Conservation (phyloP, 2,329 filamentous ascomycete species). For the Chalaropsis ovoidea region DNA sequence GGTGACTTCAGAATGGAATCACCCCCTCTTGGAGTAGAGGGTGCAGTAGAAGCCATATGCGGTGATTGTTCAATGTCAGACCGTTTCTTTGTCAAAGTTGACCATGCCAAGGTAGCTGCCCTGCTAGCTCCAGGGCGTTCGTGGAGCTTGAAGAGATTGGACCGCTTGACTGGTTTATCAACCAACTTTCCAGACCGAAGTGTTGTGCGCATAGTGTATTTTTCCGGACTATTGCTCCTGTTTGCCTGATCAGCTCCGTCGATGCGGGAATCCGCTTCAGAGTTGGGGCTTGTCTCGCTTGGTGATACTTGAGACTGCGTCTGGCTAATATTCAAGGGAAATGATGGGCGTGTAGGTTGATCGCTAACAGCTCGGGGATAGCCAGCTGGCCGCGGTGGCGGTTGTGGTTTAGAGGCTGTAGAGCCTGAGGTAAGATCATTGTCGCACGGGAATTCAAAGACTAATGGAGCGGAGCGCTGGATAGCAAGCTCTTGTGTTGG, state of each 20-base stretch:
- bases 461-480: background rate
- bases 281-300: background rate
- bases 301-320: background rate
- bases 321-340: background rate
- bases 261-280: background rate
- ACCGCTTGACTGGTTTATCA: slow-evolving; percentile 37
- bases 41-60: slow-evolving; percentile 26
- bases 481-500: background rate
- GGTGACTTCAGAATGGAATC: slow-evolving; percentile 23
- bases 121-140: slow-evolving; percentile 43
- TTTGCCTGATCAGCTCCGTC: background rate
- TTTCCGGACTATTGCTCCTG: slow-evolving; percentile 49
- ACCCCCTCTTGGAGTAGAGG: slow-evolving; percentile 30
- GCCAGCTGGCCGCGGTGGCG: slow-evolving; percentile 1
- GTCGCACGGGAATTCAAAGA: background rate
- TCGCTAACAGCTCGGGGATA: slow-evolving; percentile 26
- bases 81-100: slow-evolving; percentile 33
- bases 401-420: background rate
- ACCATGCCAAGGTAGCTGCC: slow-evolving; percentile 55
- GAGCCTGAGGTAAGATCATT: background rate
- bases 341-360: background rate
- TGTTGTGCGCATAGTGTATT: slow-evolving; percentile 53
- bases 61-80: slow-evolving; percentile 27
- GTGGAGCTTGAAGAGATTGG: slow-evolving; percentile 29
- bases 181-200: slow-evolving; percentile 41